Conservation (phyloP, 805 yeast species). For the Yamadazyma insecticola region DNA sequence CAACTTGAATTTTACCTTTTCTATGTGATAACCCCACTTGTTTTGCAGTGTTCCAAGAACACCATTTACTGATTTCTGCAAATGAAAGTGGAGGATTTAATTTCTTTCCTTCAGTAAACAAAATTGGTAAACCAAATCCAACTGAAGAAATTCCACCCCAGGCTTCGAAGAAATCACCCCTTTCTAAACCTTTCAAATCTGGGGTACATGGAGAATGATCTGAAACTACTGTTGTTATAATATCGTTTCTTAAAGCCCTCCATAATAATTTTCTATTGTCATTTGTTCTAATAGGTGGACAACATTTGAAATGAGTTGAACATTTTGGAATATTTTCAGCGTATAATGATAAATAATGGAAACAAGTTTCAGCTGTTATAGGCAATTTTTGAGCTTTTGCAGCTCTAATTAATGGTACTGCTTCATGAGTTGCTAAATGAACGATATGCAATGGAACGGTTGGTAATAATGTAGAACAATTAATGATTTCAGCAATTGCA, state of each 20-base stretch:
- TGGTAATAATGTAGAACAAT: slow-evolving; percentile 55
- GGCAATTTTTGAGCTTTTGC: slow-evolving; percentile 61
- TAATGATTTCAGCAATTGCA: slow-evolving; percentile 71
- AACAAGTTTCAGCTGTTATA: slow-evolving; percentile 87
- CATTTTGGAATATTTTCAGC: slow-evolving; percentile 77
- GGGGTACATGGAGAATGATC: slow-evolving; percentile 98
- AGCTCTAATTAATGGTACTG: slow-evolving; percentile 63
- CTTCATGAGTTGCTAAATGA: slow-evolving; percentile 82
- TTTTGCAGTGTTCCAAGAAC: slow-evolving; percentile 74
- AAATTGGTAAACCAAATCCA: slow-evolving; percentile 81
- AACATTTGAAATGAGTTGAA: slow-evolving; percentile 84
- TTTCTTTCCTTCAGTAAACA: slow-evolving; percentile 68
- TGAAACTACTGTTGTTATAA: slow-evolving; percentile 81
- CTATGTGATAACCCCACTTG: slow-evolving; percentile 72
- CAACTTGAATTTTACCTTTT: slow-evolving; percentile 71
- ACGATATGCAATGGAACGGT: slow-evolving; percentile 78
- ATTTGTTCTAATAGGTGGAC: slow-evolving; percentile 87
- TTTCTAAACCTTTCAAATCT: slow-evolving; percentile 71
- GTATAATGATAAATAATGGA: slow-evolving; percentile 76
- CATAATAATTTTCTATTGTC: slow-evolving; percentile 69
- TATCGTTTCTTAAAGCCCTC: slow-evolving; percentile 64
- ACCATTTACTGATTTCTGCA: slow-evolving; percentile 72
- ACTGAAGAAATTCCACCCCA: slow-evolving; percentile 98
- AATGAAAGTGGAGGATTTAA: slow-evolving; percentile 48
- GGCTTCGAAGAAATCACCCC: slow-evolving; percentile 85